Evolutionary conservation across 495 filamentous ascomycete species (phyloP).

Genomic region (Tetracladium setigerum): DNA sequence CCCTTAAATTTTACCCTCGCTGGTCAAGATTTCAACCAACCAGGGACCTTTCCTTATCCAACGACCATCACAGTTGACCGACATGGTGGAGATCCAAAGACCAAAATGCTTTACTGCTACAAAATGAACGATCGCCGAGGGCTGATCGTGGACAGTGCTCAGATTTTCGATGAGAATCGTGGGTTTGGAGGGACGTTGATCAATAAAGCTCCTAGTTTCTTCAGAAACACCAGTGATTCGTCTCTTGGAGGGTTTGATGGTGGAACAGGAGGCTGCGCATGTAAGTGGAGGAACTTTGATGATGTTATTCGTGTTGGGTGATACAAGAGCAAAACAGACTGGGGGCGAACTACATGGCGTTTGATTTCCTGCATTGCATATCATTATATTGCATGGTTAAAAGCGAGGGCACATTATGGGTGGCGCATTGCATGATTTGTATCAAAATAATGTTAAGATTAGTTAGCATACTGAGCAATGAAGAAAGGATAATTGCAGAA

Average conservation of each 20-base stretch:
- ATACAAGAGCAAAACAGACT: too few relatives aligned
- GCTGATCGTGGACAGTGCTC: constrained; percentile 42
- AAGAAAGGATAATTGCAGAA: too few relatives aligned
- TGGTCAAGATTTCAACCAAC: constrained; percentile 47
- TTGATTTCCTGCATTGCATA: too few relatives aligned
- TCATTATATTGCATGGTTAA: too few relatives aligned
- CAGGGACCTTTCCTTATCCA: constrained; percentile 80
- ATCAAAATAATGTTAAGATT: too few relatives aligned
- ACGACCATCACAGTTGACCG: constrained; percentile 75
- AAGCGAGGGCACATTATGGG: too few relatives aligned
- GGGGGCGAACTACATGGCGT: too few relatives aligned
- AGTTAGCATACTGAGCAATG: too few relatives aligned
- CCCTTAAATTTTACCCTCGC: constrained; percentile 42
- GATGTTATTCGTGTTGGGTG: not conserved
- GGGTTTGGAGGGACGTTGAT: constrained; percentile 51
- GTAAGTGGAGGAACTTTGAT: constrained; percentile 64
- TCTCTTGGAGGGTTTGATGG: constrained; percentile 56
- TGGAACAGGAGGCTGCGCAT: constrained; percentile 65
- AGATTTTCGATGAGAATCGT: constrained; percentile 52
- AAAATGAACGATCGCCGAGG: constrained; percentile 44
- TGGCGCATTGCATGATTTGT: too few relatives aligned
- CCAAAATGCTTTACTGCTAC: constrained; percentile 69
- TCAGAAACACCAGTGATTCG: constrained; percentile 30
- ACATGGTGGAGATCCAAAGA: constrained; percentile 55
- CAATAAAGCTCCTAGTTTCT: constrained; percentile 46